phyloP scores from a whole-genome alignment of 2,329 filamentous ascomycete genomes.

The Cordyceps fumosorosea region DNA sequence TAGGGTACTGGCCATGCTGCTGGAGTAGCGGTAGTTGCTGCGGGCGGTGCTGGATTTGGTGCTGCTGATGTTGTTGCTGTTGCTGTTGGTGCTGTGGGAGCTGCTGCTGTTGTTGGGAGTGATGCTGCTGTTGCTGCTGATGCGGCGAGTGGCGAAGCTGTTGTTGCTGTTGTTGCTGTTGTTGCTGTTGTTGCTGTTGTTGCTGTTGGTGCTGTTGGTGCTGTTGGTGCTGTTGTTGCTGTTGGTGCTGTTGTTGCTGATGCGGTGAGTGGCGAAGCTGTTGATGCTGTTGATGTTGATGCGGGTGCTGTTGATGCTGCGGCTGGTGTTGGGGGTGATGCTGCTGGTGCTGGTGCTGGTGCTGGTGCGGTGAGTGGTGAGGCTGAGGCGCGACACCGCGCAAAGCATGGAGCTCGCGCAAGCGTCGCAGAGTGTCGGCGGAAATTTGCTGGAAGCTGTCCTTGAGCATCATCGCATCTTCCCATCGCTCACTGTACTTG shows the following conservation, averaged over 20 bases:
- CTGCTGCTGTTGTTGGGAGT: slow-evolving; percentile 8
- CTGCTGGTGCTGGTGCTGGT: slow-evolving; percentile 17
- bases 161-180: slow-evolving; percentile 19
- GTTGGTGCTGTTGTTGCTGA: slow-evolving; percentile 20
- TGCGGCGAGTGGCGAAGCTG: background rate
- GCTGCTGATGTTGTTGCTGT: slow-evolving; percentile 21
- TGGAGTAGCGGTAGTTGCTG: slow-evolving; percentile 17
- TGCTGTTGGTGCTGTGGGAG: slow-evolving; percentile 18
- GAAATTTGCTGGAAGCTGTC: slow-evolving; percentile 47
- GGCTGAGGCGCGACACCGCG: slow-evolving; percentile 23
- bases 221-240: slow-evolving; percentile 19
- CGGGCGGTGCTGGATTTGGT: slow-evolving; percentile 22
- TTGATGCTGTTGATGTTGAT: slow-evolving; percentile 19
- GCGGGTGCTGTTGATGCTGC: slow-evolving; percentile 21
- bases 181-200: slow-evolving; percentile 21
- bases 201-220: slow-evolving; percentile 18
- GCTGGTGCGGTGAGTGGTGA: slow-evolving; percentile 23
- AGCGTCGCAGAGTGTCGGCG: slow-evolving; percentile 35
- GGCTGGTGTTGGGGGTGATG: slow-evolving; percentile 24
- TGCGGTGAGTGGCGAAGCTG: background rate
- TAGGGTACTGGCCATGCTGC: slow-evolving; percentile 11
- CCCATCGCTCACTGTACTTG: slow-evolving; percentile 55
- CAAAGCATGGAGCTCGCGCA: slow-evolving; percentile 32
- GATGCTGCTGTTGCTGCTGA: slow-evolving; percentile 20
- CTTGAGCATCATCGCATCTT: slow-evolving; percentile 47